Evolutionary conservation across 305 asterid species (phyloP).

Genomic region (Rubia peregrina): DNA sequence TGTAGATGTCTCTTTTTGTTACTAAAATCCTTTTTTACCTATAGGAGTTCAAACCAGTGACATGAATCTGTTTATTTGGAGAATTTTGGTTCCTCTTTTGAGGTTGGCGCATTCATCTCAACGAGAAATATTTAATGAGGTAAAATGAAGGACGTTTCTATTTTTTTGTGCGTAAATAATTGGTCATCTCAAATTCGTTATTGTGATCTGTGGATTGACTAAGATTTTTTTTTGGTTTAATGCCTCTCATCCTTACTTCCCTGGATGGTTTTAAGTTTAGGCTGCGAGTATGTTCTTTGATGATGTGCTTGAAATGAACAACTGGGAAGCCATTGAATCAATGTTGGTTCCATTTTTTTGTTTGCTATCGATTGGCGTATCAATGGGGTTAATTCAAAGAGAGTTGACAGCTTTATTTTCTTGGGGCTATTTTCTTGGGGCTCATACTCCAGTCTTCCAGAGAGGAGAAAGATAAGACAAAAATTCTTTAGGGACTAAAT

Average conservation of each 20-base stretch:
- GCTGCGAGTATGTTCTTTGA: slow-evolving; percentile 56
- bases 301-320: slow-evolving; percentile 53
- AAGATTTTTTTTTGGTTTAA: slow-evolving; percentile 14
- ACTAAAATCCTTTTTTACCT: slow-evolving; percentile 11
- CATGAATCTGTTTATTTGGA: slow-evolving; percentile 54
- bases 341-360: slow-evolving; percentile 62
- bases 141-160: slow-evolving; percentile 18
- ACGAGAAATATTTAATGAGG: slow-evolving; percentile 57
- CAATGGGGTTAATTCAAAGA: slow-evolving; percentile 57
- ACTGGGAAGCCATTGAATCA: slow-evolving; percentile 66
- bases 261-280: slow-evolving; percentile 33
- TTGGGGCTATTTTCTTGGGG: no score
- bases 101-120: slow-evolving; percentile 46
- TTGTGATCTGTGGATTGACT: slow-evolving; percentile 10
- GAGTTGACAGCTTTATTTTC: slow-evolving; percentile 43
- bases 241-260: slow-evolving; percentile 10
- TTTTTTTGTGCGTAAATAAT: background rate
- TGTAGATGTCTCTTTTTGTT: slow-evolving; percentile 17
- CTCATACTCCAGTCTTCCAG: slow-evolving; percentile 25
- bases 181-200: background rate
- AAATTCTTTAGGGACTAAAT: no score
- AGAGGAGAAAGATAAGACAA: no score
- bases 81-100: slow-evolving; percentile 61
- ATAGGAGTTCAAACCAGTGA: slow-evolving; percentile 40
- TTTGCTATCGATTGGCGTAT: slow-evolving; percentile 58